A percentile compares a stretch with the other conserved stretches of the same genome.
phyloP scores from a whole-genome alignment of 2,329 filamentous ascomycete genomes.

The Pseudogymnoascus sp. region DNA sequence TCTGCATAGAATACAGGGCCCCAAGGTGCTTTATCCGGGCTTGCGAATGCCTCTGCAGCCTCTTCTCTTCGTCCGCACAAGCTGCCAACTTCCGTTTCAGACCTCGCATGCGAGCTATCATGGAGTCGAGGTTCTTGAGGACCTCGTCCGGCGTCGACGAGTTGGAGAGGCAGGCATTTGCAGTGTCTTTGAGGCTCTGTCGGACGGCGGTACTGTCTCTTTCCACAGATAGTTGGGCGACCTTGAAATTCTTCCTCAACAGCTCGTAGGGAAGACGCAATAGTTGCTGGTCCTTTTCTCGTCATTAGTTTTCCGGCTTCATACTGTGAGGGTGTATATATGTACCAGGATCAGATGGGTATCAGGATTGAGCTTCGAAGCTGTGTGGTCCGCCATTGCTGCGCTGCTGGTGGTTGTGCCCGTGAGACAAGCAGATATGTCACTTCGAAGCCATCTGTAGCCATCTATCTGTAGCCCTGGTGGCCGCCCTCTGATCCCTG shows the following conservation, averaged over 20 bases:
- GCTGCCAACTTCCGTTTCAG: slow-evolving; percentile 79
- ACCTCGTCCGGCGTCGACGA: slow-evolving; percentile 59
- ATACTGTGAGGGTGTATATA: slow-evolving; percentile 10
- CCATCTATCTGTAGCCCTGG: neutral
- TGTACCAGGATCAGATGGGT: slow-evolving; percentile 67
- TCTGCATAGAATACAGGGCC: slow-evolving; percentile 71
- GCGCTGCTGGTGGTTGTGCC: neutral
- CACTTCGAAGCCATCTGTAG: slow-evolving; percentile 3
- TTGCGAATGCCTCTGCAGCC: slow-evolving; percentile 66
- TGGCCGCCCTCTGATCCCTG: slow-evolving; percentile 5
- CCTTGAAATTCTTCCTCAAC: slow-evolving; percentile 88
- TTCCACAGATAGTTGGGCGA: slow-evolving; percentile 69
- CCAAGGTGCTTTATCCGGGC: slow-evolving; percentile 75
- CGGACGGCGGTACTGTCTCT: slow-evolving; percentile 59
- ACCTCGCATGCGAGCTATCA: slow-evolving; percentile 76
- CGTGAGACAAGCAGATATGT: neutral
- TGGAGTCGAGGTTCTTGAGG: slow-evolving; percentile 73
- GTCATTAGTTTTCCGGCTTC: slow-evolving; percentile 14
- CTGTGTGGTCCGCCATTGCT: slow-evolving; percentile 52
- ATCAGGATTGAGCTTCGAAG: slow-evolving; percentile 64
- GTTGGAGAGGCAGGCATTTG: slow-evolving; percentile 59
- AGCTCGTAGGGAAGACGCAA: slow-evolving; percentile 89
- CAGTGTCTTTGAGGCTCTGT: slow-evolving; percentile 53
- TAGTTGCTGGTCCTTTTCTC: slow-evolving; percentile 76
- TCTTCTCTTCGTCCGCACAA: slow-evolving; percentile 71